These are phyloP conservation scores for Epichloe scottii DNA, from an alignment of 2,329 filamentous ascomycete genomes.

Conservation along the genomic window DNA sequence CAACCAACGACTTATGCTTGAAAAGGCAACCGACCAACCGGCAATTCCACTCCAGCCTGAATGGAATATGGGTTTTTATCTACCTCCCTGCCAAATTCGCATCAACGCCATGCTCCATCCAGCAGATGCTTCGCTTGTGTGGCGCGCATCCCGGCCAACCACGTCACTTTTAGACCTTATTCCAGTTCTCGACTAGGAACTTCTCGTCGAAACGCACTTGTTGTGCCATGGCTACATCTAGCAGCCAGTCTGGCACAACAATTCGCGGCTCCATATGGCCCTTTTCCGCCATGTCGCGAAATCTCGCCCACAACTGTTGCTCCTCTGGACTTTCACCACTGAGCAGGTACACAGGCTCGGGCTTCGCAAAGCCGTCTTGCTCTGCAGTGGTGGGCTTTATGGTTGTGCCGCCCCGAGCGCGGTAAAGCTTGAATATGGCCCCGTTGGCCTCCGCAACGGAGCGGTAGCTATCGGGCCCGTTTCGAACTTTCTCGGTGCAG, in stretches of 20 bases:
- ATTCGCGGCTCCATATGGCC: slow-evolving; percentile 72
- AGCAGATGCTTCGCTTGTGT: slow-evolving; percentile 8
- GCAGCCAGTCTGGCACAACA: slow-evolving; percentile 76
- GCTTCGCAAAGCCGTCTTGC: slow-evolving; percentile 46
- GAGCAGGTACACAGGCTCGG: slow-evolving; percentile 72
- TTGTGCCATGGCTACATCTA: slow-evolving; percentile 84
- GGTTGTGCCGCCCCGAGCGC: slow-evolving; percentile 56
- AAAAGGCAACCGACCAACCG: background rate
- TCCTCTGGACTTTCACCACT: slow-evolving; percentile 57
- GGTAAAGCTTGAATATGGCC: slow-evolving; percentile 67
- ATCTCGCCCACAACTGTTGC: slow-evolving; percentile 63
- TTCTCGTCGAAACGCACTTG: slow-evolving; percentile 54
- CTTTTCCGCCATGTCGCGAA: slow-evolving; percentile 64
- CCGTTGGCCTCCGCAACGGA: slow-evolving; percentile 82
- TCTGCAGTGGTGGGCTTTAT: slow-evolving; percentile 53
- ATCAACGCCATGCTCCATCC: slow-evolving; percentile 7
- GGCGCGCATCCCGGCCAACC: slow-evolving; percentile 2
- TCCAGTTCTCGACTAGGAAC: slow-evolving; percentile 42
- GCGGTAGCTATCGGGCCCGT: slow-evolving; percentile 74
- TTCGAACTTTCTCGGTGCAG: slow-evolving; percentile 67
- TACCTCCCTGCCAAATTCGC: background rate
- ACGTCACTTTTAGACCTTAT: slow-evolving; percentile 14
- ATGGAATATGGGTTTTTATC: background rate
- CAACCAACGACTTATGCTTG: background rate
- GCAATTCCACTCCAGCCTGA: background rate